Evolutionary conservation across 495 filamentous ascomycete genomes (phyloP).

Genomic region (Penicillium antarcticum): DNA sequence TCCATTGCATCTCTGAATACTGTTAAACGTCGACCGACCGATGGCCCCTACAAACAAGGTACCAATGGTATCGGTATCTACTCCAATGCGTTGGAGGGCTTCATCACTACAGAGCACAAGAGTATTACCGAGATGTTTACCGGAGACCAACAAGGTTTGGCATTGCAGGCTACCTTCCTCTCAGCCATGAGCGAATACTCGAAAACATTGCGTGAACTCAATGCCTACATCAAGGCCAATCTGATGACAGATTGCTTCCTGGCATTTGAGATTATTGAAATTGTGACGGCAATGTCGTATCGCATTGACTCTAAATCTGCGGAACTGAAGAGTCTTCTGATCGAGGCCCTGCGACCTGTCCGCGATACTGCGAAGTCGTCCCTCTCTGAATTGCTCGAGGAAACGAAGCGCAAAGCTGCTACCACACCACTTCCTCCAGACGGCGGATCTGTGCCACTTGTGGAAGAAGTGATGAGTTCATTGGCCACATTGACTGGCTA

Average conservation of each 20-base stretch:
- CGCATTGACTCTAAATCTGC: conserved; percentile 78
- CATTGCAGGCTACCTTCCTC: conserved; percentile 74
- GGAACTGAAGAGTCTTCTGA: conserved; percentile 77
- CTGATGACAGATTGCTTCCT: conserved; percentile 92
- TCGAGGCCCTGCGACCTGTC: conserved; percentile 82
- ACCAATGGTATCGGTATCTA: conserved; percentile 92
- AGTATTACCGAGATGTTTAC: conserved; percentile 82
- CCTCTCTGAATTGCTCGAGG: conserved; percentile 79
- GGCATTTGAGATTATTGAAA: conserved; percentile 93
- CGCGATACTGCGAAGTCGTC: conserved; percentile 89
- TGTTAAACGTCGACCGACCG: conserved; percentile 71
- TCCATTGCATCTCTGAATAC: conserved; percentile 86
- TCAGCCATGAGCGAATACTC: conserved; percentile 74
- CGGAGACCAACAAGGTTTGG: conserved; percentile 75
- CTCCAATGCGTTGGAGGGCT: conserved; percentile 77
- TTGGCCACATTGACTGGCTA: conserved; percentile 85
- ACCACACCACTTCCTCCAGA: conserved; percentile 68
- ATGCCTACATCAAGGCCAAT: conserved; percentile 81
- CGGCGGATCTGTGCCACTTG: conserved; percentile 72
- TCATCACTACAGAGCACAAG: conserved; percentile 84
- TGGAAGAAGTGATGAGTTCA: conserved; percentile 81
- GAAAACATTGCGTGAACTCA: conserved; percentile 83
- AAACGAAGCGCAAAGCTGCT: conserved; percentile 68
- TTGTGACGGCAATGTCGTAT: conserved; percentile 76
- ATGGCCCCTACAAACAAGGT: conserved; percentile 83